Evolutionary conservation across 495 filamentous ascomycete genomes (phyloP), one percentile per base, ranked within the genome.

Genomic region (Neurospora sp.): DNA sequence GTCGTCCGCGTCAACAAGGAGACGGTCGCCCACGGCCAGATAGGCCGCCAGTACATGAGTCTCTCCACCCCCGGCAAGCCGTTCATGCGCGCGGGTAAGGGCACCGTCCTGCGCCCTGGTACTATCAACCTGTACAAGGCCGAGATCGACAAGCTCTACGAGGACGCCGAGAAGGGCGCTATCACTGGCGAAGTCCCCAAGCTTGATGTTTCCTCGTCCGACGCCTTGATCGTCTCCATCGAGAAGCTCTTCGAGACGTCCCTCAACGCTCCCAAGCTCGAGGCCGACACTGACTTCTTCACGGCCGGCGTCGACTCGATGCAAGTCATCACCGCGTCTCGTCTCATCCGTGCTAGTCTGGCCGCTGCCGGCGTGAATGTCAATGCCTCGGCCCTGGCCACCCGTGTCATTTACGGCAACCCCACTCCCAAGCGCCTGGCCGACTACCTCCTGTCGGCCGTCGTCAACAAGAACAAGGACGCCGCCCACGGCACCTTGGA

Each of bases 51-150:
- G 16, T 77, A 81, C 59, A 81, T 88, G 20, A 40, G 79, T 16
- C 70, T 91, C 9, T 78, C 85, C 1, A 74, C 80, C 1, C 81
- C 80, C 0, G 76, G 81, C 14, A 89, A 87, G 72, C 88, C 88
- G 0, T 87, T 91, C 74, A 75, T 82, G 3, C 78, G 85, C 6
- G 84, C 89, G 4, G 82, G 82, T 0, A 91, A 92, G 78, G 89
- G 88, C 0, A 88, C 86, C 2, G 79, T 89, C 3, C 83, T 87
- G 76, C 82, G 88, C 8, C 79, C 80, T 9, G 72, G 75, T 12
- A 86, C 86, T 1, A 48, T 86, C 1, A 81, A 83, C 53, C 74
- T 86, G 69, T 91, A 90, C 74, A 75, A 81, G 45, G 77, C 83
- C 5, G 87, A 89, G 73, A 87, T 91, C 69, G 82, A 88, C 38